Percentiles rank a stretch among this genome's conserved stretches.
Evolutionary conservation across 2,329 filamentous ascomycete species (phyloP).

Genomic region (Cadophora malorum): DNA sequence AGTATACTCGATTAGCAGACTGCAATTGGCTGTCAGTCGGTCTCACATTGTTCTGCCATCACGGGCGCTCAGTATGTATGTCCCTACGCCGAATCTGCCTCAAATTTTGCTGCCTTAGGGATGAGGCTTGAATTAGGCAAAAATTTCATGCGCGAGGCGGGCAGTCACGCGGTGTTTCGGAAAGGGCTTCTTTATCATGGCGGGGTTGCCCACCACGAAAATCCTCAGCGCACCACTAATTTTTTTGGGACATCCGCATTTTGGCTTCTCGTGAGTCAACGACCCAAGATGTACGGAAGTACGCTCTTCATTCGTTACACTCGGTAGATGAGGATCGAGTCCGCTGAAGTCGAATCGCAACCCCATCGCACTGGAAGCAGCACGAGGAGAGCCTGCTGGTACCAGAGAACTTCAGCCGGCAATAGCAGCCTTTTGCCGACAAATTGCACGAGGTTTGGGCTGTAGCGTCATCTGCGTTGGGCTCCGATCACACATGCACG

Average conservation of each 20-base stretch:
- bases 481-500: background rate
- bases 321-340: too few species aligned
- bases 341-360: too few species aligned
- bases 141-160: background rate
- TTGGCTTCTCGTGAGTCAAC: background rate
- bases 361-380: too few species aligned
- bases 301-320: too few species aligned
- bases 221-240: background rate
- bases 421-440: too few species aligned
- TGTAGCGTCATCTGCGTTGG: background rate
- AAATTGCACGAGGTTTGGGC: background rate
- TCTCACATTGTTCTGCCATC: background rate
- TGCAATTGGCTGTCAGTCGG: background rate
- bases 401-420: background rate
- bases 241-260: background rate
- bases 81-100: background rate
- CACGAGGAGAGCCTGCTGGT: too few species aligned
- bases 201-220: background rate
- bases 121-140: background rate
- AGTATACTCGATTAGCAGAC: background rate
- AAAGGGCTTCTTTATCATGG: background rate
- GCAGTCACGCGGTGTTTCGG: background rate
- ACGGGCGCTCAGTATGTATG: background rate
- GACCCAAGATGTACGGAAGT: too few species aligned
- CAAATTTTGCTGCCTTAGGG: background rate